Evolutionary conservation across 495 filamentous ascomycete genomes (phyloP).

Genomic region (Saxophila tyrrhenica): DNA sequence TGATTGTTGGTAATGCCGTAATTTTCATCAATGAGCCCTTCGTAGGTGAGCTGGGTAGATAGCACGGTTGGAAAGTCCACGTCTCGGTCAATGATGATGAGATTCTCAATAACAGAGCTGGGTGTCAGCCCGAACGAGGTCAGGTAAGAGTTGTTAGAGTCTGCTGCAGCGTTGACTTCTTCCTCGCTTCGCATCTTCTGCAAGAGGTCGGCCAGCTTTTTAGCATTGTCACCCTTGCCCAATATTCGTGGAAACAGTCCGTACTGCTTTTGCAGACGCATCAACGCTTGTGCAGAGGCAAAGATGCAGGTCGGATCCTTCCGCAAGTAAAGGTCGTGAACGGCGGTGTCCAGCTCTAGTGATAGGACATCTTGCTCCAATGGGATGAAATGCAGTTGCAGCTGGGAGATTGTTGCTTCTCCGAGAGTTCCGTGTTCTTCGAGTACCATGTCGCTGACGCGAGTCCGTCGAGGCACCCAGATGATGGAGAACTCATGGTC

Average conservation of each 20-base stretch:
- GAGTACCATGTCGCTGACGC: slow-evolving; percentile 81
- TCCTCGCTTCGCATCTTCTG: slow-evolving; percentile 89
- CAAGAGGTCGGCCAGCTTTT: slow-evolving; percentile 78
- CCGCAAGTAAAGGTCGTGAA: slow-evolving; percentile 76
- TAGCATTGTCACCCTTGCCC: slow-evolving; percentile 91
- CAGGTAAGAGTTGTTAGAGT: slow-evolving; percentile 27
- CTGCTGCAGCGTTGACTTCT: slow-evolving; percentile 34
- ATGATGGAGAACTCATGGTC: slow-evolving; percentile 93
- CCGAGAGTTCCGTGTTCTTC: slow-evolving; percentile 90
- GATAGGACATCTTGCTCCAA: slow-evolving; percentile 86
- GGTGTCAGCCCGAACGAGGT: slow-evolving; percentile 58
- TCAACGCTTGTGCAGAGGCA: slow-evolving; percentile 80
- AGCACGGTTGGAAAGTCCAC: slow-evolving; percentile 85
- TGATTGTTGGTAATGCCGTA: slow-evolving; percentile 82
- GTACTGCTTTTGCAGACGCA: slow-evolving; percentile 83
- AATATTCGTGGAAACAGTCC: slow-evolving; percentile 92
- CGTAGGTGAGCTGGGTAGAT: slow-evolving; percentile 92
- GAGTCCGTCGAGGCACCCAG: slow-evolving; percentile 82
- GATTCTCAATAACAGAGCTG: slow-evolving; percentile 71
- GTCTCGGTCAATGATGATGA: slow-evolving; percentile 92
- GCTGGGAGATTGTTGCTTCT: slow-evolving; percentile 76
- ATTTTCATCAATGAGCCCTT: slow-evolving; percentile 89
- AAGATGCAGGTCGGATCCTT: slow-evolving; percentile 88
- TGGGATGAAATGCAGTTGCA: slow-evolving; percentile 80
- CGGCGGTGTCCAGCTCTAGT: slow-evolving; percentile 76